Conservation (phyloP, 1,284 basidiomycete species). For the Leccinum holopus region DNA sequence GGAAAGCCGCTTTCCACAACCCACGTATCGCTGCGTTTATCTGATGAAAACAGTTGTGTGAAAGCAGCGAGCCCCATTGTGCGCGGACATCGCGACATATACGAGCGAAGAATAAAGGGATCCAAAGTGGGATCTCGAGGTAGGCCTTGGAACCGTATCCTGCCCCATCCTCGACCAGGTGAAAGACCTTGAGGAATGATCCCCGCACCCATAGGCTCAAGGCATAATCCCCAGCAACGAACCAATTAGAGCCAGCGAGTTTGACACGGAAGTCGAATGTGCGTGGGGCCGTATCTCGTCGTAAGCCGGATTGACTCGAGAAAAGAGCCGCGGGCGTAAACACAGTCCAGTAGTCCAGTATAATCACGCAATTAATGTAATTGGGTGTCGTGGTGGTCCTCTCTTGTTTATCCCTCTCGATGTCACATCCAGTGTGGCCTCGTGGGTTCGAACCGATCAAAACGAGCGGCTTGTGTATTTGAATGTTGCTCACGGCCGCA, state of each 20-base stretch:
- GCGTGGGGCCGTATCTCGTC: conserved; percentile 8
- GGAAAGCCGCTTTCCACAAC: too few species aligned
- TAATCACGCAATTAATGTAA: conserved; percentile 21
- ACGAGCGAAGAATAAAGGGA: conserved; percentile 13
- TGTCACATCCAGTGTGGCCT: conserved; percentile 27
- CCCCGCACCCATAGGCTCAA: conserved; percentile 25
- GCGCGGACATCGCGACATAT: conserved; percentile 12
- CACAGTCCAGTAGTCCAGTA: conserved; percentile 22
- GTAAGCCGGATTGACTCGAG: conserved; percentile 28
- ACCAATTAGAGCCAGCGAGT: conserved; percentile 21
- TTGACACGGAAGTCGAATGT: conserved; percentile 22
- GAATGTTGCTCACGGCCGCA: conserved; percentile 24
- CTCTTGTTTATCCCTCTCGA: conserved; percentile 27
- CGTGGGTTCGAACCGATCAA: conserved; percentile 18
- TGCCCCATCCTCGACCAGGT: conserved; percentile 27
- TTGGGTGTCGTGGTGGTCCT: conserved; percentile 26
- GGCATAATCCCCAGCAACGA: conserved; percentile 25
- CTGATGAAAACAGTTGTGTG: too few species aligned
- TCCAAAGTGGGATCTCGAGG: conserved; percentile 20
- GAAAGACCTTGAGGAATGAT: conserved; percentile 29
- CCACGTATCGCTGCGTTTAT: too few species aligned
- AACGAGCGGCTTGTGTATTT: conserved; percentile 30
- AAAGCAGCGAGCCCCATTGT: background rate
- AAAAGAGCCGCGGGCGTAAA: conserved; percentile 31
- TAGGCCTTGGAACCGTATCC: conserved; percentile 28